Evolutionary conservation across 2,329 filamentous ascomycete genomes (phyloP), one percentile per base, ranked within the genome.

Genomic region (Colletotrichum sp.): DNA sequence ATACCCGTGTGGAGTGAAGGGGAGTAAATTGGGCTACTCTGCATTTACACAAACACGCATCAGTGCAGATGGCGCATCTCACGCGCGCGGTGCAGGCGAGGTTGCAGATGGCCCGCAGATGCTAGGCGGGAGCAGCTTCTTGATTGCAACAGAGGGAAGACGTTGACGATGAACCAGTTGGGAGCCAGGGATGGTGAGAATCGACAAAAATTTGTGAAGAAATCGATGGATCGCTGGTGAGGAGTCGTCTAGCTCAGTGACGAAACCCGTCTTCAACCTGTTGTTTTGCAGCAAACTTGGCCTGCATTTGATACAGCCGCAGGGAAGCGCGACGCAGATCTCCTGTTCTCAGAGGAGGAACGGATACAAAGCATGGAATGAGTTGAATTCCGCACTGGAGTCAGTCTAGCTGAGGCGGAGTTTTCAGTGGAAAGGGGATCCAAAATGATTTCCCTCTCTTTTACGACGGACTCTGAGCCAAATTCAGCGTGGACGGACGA

Each of bases 41-140:
- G 68, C 68, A 62, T 75, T 27, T n/a, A 62, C 32, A 48, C 60
- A 62, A 58, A 30, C 58, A 60, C 43, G 68, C 61, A n/a, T 62
- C 69, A 25, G 65, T 75, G 73, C 62, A 64, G 27, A 68, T 61
- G 48, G 34, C 61, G 69, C 64, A 68, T 62, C 70, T 73, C 43
- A 68, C 56, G 64, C 34, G 60, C 25, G 52, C 39, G 48, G 62
- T 58, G 32, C 30, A 64, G 18, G 32, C 43, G 69, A 68, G 69
- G 62, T 70, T 75, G 69, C 70, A 73, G 58, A 58, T 43, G 56
- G 64, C 28, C 32, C 60, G 64, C 69, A 72, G 56, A 56, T 67
- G 65, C 64, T 52, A 52, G 32, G 32, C 32, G 12, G 27, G 62
- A 43, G 16, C 22, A 18, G 62, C 8, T 34, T 65, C 15, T 52